Percentiles rank a stretch among this genome's conserved stretches.
Evolutionary conservation across 2,329 filamentous ascomycete species (phyloP).

Genomic region (Aureobasidium namibiae): DNA sequence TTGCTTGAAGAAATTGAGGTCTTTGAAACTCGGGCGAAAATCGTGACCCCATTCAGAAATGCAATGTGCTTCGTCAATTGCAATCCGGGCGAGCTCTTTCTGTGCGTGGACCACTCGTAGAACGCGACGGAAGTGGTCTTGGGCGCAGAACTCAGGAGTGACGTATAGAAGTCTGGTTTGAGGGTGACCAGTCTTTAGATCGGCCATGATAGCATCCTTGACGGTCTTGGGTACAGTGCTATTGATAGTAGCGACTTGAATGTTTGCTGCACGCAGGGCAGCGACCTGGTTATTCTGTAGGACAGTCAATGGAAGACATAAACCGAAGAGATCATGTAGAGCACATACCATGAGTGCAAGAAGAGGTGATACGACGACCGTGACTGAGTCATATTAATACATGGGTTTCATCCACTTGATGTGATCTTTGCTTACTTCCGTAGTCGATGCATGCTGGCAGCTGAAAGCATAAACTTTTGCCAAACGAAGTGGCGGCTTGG

Average conservation of each 20-base stretch:
- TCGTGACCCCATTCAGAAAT: slow-evolving; percentile 98
- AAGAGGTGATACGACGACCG: slow-evolving; percentile 81
- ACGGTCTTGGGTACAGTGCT: slow-evolving; percentile 63
- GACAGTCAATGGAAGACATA: neutral
- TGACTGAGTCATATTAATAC: slow-evolving; percentile 48
- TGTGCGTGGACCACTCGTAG: slow-evolving; percentile 69
- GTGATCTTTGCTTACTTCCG: slow-evolving; percentile 57
- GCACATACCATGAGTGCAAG: slow-evolving; percentile 71
- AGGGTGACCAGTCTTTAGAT: slow-evolving; percentile 83
- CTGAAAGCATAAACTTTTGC: slow-evolving; percentile 37
- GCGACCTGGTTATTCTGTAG: slow-evolving; percentile 73
- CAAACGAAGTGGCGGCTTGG: slow-evolving; percentile 79
- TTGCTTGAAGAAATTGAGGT: slow-evolving; percentile 74
- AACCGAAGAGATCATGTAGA: too few relatives aligned
- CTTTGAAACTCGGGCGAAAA: slow-evolving; percentile 87
- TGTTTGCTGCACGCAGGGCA: slow-evolving; percentile 62
- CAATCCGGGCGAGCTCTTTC: slow-evolving; percentile 76
- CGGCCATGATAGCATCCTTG: slow-evolving; percentile 62
- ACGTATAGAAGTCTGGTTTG: slow-evolving; percentile 79
- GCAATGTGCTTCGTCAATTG: slow-evolving; percentile 91
- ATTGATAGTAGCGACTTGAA: slow-evolving; percentile 80
- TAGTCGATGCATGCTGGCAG: slow-evolving; percentile 54
- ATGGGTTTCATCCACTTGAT: neutral
- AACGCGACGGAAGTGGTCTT: slow-evolving; percentile 66
- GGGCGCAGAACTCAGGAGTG: slow-evolving; percentile 80